Percentiles rank a stretch among this genome's conserved stretches.
Conservation (phyloP, 805 yeast genomes). For the Candida oleophila region DNA sequence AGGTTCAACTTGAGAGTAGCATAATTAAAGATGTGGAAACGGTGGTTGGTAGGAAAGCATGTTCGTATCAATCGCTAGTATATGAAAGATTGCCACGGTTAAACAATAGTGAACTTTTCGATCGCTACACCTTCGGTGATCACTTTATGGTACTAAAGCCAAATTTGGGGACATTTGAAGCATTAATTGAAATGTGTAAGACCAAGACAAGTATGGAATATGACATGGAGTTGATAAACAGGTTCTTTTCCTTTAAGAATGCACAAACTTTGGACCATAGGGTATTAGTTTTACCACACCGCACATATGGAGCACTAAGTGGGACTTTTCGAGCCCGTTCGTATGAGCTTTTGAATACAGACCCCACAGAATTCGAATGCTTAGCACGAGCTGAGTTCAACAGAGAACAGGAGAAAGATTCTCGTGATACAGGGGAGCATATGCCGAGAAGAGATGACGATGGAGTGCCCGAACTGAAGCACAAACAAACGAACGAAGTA, state of each 20-base stretch:
- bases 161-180: constrained; percentile 21
- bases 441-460: too few species aligned
- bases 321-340: constrained; percentile 38
- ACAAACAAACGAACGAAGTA: too few species aligned
- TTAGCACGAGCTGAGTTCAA: background rate
- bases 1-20: background rate
- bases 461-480: too few species aligned
- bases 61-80: background rate
- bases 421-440: background rate
- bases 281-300: constrained; percentile 46
- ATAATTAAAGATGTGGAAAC: background rate
- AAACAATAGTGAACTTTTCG: too few species aligned
- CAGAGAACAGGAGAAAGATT: background rate
- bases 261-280: constrained; percentile 3
- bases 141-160: constrained; percentile 66
- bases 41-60: background rate
- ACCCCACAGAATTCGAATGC: background rate
- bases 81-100: background rate
- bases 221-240: constrained; percentile 55
- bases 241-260: constrained; percentile 26
- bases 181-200: constrained; percentile 16
- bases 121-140: constrained; percentile 30
- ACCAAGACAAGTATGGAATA: constrained; percentile 36
- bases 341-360: background rate
- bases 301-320: constrained; percentile 48